Evolutionary conservation across 2,329 filamentous ascomycete species (phyloP).

Genomic region (Talaromyces sp.): DNA sequence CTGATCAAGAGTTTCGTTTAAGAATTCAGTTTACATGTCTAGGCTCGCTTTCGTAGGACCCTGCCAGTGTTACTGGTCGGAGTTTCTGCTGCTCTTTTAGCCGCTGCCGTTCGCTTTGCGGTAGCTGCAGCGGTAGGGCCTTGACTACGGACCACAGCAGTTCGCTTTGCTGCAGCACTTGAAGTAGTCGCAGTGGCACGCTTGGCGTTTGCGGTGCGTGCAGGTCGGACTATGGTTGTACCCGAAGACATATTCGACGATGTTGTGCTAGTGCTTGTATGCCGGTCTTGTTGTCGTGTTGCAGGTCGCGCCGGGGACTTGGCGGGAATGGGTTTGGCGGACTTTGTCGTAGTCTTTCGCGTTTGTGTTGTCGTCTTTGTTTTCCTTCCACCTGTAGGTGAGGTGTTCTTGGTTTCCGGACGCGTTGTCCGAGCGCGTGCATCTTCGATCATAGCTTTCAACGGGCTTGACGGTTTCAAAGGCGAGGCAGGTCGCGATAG

Average conservation of each 20-base stretch:
- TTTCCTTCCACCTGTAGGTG: slow-evolving; percentile 16
- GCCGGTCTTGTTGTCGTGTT: slow-evolving; percentile 35
- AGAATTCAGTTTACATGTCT: slow-evolving; percentile 7
- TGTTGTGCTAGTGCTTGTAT: slow-evolving; percentile 27
- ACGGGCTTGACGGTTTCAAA: slow-evolving; percentile 48
- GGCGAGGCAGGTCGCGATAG: slow-evolving; percentile 58
- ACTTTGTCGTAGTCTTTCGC: slow-evolving; percentile 22
- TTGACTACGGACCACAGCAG: slow-evolving; percentile 24
- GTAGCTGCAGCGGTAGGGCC: slow-evolving; percentile 26
- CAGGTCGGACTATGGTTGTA: slow-evolving; percentile 32
- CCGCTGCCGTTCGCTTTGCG: slow-evolving; percentile 29
- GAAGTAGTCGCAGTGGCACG: slow-evolving; percentile 9
- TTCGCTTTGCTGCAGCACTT: slow-evolving; percentile 24
- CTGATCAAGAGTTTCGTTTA: neutral
- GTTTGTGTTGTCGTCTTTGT: slow-evolving; percentile 11
- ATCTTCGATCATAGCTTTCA: slow-evolving; percentile 23
- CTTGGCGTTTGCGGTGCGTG: slow-evolving; percentile 16
- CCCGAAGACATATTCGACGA: slow-evolving; percentile 34
- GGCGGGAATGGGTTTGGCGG: slow-evolving; percentile 19
- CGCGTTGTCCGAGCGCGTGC: slow-evolving; percentile 21
- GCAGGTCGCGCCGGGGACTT: slow-evolving; percentile 25
- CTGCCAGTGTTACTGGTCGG: slow-evolving; percentile 26
- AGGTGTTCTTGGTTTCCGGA: slow-evolving; percentile 11
- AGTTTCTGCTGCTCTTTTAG: slow-evolving; percentile 30
- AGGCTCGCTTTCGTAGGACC: slow-evolving; percentile 37